These are phyloP conservation scores for Chlorella sp. DNA, from an alignment of 139 green algal species.

Conservation along the genomic window DNA sequence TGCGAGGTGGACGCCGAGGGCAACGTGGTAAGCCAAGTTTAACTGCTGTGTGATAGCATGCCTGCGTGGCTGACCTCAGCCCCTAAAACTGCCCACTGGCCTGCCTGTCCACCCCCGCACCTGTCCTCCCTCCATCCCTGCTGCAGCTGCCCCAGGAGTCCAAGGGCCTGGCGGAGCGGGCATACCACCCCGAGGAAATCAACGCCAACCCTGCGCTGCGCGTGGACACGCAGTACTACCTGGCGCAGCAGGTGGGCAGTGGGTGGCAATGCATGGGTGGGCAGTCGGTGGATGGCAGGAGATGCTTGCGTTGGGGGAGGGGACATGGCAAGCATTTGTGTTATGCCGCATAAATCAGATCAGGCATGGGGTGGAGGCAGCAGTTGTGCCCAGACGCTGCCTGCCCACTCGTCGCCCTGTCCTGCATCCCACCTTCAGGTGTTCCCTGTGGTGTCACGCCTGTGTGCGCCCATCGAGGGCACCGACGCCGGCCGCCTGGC, in stretches of 20 bases:
- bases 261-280: background rate
- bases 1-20: constrained; percentile 47
- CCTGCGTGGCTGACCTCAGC: no score
- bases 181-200: constrained; percentile 94
- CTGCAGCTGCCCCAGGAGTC: constrained; percentile 38
- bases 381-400: no score
- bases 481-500: constrained; percentile 90
- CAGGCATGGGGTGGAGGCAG: no score
- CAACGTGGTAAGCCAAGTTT: background rate
- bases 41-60: no score
- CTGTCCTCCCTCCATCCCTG: no score
- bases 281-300: no score
- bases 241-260: constrained; percentile 65
- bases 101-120: no score
- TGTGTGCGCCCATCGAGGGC: constrained; percentile 93
- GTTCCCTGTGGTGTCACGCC: constrained; percentile 92
- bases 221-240: constrained; percentile 94
- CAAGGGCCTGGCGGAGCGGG: constrained; percentile 85
- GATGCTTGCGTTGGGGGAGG: no score
- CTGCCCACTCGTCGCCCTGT: background rate
- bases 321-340: no score
- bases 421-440: constrained; percentile 63
- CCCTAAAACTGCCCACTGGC: no score
- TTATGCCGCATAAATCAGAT: no score
- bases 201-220: constrained; percentile 55